Evolutionary conservation across 352 stramenopile species (phyloP).

Genomic region (Blastocystis sp.): DNA sequence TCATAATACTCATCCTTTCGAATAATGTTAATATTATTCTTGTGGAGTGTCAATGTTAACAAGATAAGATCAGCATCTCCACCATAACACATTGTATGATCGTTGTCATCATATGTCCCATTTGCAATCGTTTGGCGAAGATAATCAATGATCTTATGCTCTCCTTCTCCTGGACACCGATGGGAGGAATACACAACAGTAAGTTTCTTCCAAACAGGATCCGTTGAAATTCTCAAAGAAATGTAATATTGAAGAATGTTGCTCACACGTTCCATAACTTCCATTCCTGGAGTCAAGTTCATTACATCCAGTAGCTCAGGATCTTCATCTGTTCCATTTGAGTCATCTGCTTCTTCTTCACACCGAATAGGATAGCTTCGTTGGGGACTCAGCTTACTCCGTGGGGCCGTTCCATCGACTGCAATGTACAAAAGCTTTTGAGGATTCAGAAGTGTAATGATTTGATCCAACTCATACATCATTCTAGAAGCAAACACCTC

Average conservation of each 20-base stretch:
- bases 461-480: slow-evolving; percentile 24
- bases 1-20: slow-evolving; percentile 92
- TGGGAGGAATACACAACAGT: slow-evolving; percentile 92
- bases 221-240: slow-evolving; percentile 85
- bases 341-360: not conserved
- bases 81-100: slow-evolving; percentile 94
- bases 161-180: slow-evolving; percentile 94
- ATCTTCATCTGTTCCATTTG: slow-evolving; percentile 68
- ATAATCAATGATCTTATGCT: slow-evolving; percentile 98
- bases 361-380: not conserved
- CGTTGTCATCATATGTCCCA: slow-evolving; percentile 86
- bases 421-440: slow-evolving; percentile 42
- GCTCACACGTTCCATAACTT: slow-evolving; percentile 91
- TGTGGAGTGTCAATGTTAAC: slow-evolving; percentile 91
- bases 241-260: slow-evolving; percentile 79
- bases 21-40: slow-evolving; percentile 95
- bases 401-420: slow-evolving; percentile 8
- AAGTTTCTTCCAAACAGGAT: slow-evolving; percentile 89
- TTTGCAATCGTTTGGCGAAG: slow-evolving; percentile 85
- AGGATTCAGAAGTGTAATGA: slow-evolving; percentile 35
- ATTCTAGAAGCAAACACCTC: not conserved
- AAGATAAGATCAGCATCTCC: slow-evolving; percentile 98
- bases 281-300: slow-evolving; percentile 96
- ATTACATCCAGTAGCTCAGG: slow-evolving; percentile 90
- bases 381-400: not conserved